A percentile compares a stretch with the other conserved stretches of the same genome.
Evolutionary conservation across 176 grass and related monocot genomes (phyloP).

Genomic region (Triticum dicoccoides): DNA sequence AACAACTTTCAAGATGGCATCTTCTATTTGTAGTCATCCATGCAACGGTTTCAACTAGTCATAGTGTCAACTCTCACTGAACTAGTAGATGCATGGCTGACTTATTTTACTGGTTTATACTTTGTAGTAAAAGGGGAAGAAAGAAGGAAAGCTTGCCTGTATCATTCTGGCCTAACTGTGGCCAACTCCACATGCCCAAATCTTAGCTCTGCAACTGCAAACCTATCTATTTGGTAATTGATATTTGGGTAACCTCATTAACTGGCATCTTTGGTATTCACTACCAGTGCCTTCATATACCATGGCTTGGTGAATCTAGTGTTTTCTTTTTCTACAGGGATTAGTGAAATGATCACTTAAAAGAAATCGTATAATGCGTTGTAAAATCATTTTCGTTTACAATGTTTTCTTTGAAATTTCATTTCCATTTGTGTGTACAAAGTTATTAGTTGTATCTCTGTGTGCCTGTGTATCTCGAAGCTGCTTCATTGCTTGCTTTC

Average conservation of each 20-base stretch:
- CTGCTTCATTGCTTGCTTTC: constrained; percentile 18
- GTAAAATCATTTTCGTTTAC: neutral
- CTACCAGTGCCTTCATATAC: constrained; percentile 41
- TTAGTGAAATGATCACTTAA: neutral
- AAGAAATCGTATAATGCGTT: neutral
- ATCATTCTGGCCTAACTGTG: constrained; percentile 48
- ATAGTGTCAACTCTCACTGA: constrained; percentile 31
- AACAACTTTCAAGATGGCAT: constrained; percentile 20
- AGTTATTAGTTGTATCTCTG: neutral
- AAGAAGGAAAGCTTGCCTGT: constrained; percentile 52
- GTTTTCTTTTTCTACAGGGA: constrained; percentile 13
- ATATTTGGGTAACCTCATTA: constrained; percentile 49
- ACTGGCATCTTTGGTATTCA: constrained; percentile 44
- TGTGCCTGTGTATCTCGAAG: neutral
- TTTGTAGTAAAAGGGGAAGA: constrained; percentile 57
- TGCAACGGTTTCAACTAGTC: constrained; percentile 32
- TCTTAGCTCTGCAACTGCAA: constrained; percentile 46
- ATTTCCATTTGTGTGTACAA: constrained; percentile 10
- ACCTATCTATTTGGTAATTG: constrained; percentile 55
- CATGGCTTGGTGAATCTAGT: constrained; percentile 29
- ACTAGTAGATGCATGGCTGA: constrained; percentile 47
- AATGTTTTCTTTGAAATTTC: neutral
- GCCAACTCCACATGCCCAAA: constrained; percentile 39
- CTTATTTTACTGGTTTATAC: constrained; percentile 53
- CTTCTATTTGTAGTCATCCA: constrained; percentile 37